Conservation (phyloP, 352 stramenopile genomes). For the Globisporangium radiosum region DNA sequence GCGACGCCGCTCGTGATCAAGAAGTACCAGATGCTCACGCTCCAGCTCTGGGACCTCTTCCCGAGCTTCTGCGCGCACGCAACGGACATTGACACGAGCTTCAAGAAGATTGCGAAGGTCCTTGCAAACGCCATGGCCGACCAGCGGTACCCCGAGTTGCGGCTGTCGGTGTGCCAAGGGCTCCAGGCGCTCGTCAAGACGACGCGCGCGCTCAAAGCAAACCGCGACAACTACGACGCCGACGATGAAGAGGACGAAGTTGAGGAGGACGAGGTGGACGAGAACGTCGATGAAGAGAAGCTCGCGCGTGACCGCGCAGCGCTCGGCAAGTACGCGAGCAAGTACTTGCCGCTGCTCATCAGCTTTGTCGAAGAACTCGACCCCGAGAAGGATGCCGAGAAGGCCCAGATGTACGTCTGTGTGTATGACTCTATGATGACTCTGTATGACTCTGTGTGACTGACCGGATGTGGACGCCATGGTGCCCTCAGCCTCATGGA, state of each 20-base stretch:
- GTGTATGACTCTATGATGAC: constrained; percentile 1
- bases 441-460: background rate
- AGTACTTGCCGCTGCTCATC: constrained; percentile 82
- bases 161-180: constrained; percentile 79
- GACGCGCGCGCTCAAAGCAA: constrained; percentile 38
- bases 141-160: constrained; percentile 80
- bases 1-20: constrained; percentile 63
- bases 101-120: constrained; percentile 85
- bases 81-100: constrained; percentile 68
- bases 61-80: constrained; percentile 69
- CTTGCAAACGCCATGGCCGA: constrained; percentile 83
- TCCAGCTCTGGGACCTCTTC: constrained; percentile 81
- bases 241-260: constrained; percentile 34
- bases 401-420: constrained; percentile 33
- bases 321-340: constrained; percentile 68
- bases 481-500: constrained; percentile 34
- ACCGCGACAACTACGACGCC: constrained; percentile 38
- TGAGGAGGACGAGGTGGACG: constrained; percentile 31
- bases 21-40: constrained; percentile 68
- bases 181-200: constrained; percentile 76
- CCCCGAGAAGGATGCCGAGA: constrained; percentile 67
- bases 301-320: constrained; percentile 64
- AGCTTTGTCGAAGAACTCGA: constrained; percentile 81
- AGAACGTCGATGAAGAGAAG: constrained; percentile 69
- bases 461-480: background rate